These are phyloP conservation scores for Nasturtium officinale DNA, from an alignment of 345 rosid genomes.

Conservation along the genomic window DNA sequence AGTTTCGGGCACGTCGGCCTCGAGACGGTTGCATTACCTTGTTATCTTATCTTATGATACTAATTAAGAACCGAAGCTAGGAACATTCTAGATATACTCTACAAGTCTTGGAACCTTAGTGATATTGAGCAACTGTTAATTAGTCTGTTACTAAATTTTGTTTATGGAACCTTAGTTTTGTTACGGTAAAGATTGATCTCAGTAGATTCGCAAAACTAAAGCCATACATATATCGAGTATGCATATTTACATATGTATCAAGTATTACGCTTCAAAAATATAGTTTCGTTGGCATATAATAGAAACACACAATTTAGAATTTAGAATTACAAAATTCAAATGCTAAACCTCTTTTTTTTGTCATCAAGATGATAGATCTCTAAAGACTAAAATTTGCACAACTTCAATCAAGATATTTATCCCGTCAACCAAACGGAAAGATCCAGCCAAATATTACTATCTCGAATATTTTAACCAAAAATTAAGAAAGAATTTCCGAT, in stretches of 20 bases:
- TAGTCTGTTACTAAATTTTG: not conserved
- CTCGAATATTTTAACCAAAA: too few relatives aligned
- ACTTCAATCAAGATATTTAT: too few relatives aligned
- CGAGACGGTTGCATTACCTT: slow-evolving; percentile 23
- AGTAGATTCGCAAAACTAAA: not conserved
- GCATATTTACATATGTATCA: not conserved
- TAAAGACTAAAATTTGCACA: not conserved
- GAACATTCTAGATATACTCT: not conserved
- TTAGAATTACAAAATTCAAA: not conserved
- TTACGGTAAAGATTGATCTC: not conserved
- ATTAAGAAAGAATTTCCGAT: not conserved
- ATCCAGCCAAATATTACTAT: too few relatives aligned
- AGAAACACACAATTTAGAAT: not conserved
- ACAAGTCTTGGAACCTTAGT: not conserved
- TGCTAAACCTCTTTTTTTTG: not conserved
- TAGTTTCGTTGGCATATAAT: not conserved
- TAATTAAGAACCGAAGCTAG: not conserved
- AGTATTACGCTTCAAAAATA: not conserved
- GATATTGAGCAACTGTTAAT: not conserved
- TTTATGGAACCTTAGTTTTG: not conserved
- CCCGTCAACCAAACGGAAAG: too few relatives aligned
- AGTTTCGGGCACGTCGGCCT: slow-evolving; percentile 37
- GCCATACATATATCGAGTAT: not conserved
- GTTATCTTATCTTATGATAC: not conserved
- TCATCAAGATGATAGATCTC: too few relatives aligned